phyloP scores from a whole-genome alignment of 768 basidiomycete species.

The Suillus fuscotomentosus region DNA sequence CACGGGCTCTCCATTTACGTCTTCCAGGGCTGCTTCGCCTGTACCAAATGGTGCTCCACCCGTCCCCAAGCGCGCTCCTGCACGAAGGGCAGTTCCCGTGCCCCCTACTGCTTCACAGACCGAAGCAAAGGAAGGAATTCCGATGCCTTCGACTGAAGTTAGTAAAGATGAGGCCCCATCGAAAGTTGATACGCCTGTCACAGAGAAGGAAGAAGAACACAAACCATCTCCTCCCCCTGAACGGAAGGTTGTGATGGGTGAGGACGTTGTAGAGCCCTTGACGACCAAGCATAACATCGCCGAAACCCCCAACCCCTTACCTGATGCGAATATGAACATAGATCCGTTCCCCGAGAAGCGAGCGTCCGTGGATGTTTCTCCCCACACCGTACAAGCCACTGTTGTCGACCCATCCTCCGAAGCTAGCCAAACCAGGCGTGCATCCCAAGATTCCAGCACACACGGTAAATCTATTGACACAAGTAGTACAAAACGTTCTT shows the following conservation, averaged over 20 bases:
- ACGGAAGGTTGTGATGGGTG: not conserved
- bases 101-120: constrained; percentile 20
- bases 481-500: constrained; percentile 23
- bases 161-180: not conserved
- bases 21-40: constrained; percentile 38
- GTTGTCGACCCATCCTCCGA: not conserved
- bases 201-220: constrained; percentile 8
- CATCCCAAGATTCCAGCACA: constrained; percentile 6
- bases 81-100: constrained; percentile 36
- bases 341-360: not conserved
- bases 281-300: not conserved
- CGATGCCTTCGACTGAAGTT: not conserved
- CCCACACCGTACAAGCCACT: not conserved
- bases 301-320: not conserved
- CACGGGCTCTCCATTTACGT: constrained; percentile 28
- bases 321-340: not conserved
- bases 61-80: constrained; percentile 64
- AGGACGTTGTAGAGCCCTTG: not conserved
- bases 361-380: not conserved
- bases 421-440: not conserved
- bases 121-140: not conserved
- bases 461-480: constrained; percentile 19
- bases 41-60: constrained; percentile 44
- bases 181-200: not conserved
- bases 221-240: not conserved